Conservation (phyloP, 2,329 filamentous ascomycete species). For the Dothistroma septosporum region DNA sequence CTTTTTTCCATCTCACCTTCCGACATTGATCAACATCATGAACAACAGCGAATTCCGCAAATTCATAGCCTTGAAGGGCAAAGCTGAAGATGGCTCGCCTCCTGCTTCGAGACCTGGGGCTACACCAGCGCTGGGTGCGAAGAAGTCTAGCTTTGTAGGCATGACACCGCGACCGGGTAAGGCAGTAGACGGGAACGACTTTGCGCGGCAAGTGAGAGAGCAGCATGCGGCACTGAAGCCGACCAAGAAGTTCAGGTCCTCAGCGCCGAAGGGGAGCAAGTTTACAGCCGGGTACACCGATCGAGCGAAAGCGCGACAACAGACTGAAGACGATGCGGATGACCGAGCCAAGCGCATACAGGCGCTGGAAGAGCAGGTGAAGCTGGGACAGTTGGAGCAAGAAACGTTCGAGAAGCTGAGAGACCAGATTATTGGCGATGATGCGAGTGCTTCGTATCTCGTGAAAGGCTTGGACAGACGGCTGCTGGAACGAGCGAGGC, state of each 20-base stretch:
- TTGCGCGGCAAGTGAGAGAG: conserved; percentile 79
- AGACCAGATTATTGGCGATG: conserved; percentile 74
- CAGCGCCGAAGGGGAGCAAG: conserved; percentile 75
- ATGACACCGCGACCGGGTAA: conserved; percentile 82
- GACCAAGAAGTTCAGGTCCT: conserved; percentile 66
- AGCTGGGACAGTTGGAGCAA: conserved; percentile 77
- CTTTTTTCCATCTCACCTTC: background rate
- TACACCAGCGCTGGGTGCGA: conserved; percentile 28
- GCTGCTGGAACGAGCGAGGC: conserved; percentile 64
- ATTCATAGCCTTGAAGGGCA: conserved; percentile 57
- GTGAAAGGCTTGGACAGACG: conserved; percentile 90
- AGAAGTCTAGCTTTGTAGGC: conserved; percentile 55
- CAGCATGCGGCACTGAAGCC: conserved; percentile 53
- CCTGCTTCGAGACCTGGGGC: conserved; percentile 29
- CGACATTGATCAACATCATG: conserved; percentile 55
- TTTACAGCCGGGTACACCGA: conserved; percentile 79
- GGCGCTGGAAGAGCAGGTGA: conserved; percentile 75
- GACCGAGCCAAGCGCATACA: conserved; percentile 64
- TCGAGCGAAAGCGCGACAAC: conserved; percentile 62
- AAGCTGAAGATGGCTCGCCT: conserved; percentile 34
- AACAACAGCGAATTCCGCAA: conserved; percentile 94
- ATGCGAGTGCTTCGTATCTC: conserved; percentile 74
- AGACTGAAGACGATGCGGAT: conserved; percentile 49
- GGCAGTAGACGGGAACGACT: conserved; percentile 56
- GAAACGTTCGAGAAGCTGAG: conserved; percentile 71